Evolutionary conservation across 2,329 filamentous ascomycete genomes (phyloP), one percentile per base, ranked within the genome.

Genomic region (Cercospora zeae-maydis): DNA sequence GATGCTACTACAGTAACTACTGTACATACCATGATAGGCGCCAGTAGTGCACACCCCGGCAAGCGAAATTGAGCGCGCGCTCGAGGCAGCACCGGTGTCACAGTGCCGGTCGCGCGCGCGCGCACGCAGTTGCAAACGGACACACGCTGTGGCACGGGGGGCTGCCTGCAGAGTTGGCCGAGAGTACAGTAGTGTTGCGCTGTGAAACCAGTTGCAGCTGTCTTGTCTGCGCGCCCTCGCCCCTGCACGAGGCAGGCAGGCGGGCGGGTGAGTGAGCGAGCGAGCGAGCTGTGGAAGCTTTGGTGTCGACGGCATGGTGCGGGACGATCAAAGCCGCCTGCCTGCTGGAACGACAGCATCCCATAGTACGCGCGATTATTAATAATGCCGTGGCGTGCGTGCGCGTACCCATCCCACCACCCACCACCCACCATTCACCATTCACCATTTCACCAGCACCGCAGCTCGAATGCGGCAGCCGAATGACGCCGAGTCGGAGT

Each of bases 11-110:
- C n/a, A n/a, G n/a, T n/a, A n/a, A n/a, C n/a, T n/a, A n/a, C n/a
- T n/a, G 6, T 6, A 27, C 6, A 6, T 27, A 27, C 24, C 3
- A 27, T 27, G 24, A 27, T 27, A 6, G 24, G 3, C 24, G 24
- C 24, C 24, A 27, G 24, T 6, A 27, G 19, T 58, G 37, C 27
- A 21, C 27, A 11, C 58, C 63, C 61, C 59, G 52, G 61, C 60
- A 64, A 66, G 64, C 64, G 62, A 64, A 16, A 66, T 64, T 57
- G 24, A 42, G 51, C 33, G 54, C 16, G 30, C 56, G 42, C 42
- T 21, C 13, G 42, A 49, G 42, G 39, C 45, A 58, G 49, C 52
- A 21, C 62, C 59, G 62, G 60, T 51, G 60, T 16, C 33, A 24
- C 11, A 21, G 47, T 33, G 24, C 27, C 27, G 37, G 37, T 21